Evolutionary conservation across 179 eudicot genomes (phyloP).

Genomic region (Pouteria campechiana): DNA sequence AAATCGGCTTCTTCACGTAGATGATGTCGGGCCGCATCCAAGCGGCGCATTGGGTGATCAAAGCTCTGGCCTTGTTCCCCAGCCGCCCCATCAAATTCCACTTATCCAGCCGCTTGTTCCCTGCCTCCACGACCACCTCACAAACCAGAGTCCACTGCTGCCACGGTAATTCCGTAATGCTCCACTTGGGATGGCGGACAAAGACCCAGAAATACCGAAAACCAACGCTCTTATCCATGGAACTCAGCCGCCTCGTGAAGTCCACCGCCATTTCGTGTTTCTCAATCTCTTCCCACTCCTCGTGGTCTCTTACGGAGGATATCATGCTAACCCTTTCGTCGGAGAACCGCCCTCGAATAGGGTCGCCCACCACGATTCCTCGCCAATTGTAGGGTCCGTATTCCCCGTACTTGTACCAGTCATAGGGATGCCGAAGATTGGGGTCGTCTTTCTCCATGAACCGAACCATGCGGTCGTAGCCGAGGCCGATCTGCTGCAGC

Average conservation of each 20-base stretch:
- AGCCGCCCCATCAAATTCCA: constrained; percentile 98
- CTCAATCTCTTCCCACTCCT: constrained; percentile 92
- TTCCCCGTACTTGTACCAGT: constrained; percentile 94
- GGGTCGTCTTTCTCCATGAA: constrained; percentile 93
- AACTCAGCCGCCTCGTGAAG: constrained; percentile 43
- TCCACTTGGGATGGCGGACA: constrained; percentile 90
- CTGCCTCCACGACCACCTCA: constrained; percentile 75
- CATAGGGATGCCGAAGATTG: constrained; percentile 72
- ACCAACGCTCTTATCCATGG: constrained; percentile 35
- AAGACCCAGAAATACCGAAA: constrained; percentile 71
- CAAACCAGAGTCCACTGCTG: constrained; percentile 94
- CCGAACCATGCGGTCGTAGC: constrained; percentile 93
- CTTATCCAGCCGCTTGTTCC: constrained; percentile 77
- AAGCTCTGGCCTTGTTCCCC: constrained; percentile 54
- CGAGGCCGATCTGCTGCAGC: constrained; percentile 85
- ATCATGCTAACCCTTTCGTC: constrained; percentile 61
- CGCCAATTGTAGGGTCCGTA: constrained; percentile 95
- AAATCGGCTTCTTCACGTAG: constrained; percentile 83
- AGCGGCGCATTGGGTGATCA: constrained; percentile 89
- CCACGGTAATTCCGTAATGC: constrained; percentile 79
- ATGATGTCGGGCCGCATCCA: constrained; percentile 96
- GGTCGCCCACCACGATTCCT: constrained; percentile 86
- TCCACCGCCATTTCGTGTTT: constrained; percentile 67
- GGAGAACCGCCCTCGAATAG: constrained; percentile 60
- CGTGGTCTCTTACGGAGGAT: constrained; percentile 69